A percentile compares a stretch with the other conserved stretches of the same genome.
Conservation (phyloP, 495 filamentous ascomycete genomes). For the Cryomyces minteri region DNA sequence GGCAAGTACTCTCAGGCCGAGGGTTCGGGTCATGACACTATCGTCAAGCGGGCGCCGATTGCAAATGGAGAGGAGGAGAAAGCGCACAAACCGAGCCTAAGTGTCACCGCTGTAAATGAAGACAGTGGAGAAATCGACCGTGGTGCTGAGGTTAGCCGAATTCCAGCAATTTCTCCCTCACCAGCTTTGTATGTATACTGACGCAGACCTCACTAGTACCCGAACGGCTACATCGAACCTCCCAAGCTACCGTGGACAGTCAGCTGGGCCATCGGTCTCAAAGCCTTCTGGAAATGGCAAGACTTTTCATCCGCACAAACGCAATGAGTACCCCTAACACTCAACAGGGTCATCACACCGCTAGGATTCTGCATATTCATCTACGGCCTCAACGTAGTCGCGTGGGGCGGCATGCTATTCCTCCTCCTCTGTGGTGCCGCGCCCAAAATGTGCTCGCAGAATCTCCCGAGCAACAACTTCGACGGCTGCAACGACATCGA, state of each 20-base stretch:
- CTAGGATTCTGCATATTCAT: slow-evolving; percentile 55
- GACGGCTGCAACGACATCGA: slow-evolving; percentile 46
- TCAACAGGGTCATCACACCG: slow-evolving; percentile 35
- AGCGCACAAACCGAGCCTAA: no score
- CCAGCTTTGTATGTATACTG: no score
- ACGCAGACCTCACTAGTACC: slow-evolving; percentile 7
- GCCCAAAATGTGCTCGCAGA: slow-evolving; percentile 61
- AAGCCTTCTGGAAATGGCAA: slow-evolving; percentile 30
- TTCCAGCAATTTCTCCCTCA: no score
- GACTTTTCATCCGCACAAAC: no score
- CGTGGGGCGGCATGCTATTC: slow-evolving; percentile 86
- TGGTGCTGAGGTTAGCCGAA: no score
- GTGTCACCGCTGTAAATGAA: no score
- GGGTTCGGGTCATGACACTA: no score
- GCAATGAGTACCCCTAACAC: no score
- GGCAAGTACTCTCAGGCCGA: no score
- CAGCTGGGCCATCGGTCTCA: slow-evolving; percentile 33
- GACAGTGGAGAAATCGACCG: no score
- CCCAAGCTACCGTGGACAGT: slow-evolving; percentile 41
- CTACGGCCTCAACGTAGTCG: slow-evolving; percentile 65
- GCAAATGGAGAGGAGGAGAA: no score
- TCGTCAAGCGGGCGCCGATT: no score
- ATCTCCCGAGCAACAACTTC: not conserved
- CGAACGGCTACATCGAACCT: slow-evolving; percentile 54
- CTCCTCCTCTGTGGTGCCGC: slow-evolving; percentile 58